Evolutionary conservation across 148 eudicot species (phyloP).

Genomic region (Vaccinium darrowii): DNA sequence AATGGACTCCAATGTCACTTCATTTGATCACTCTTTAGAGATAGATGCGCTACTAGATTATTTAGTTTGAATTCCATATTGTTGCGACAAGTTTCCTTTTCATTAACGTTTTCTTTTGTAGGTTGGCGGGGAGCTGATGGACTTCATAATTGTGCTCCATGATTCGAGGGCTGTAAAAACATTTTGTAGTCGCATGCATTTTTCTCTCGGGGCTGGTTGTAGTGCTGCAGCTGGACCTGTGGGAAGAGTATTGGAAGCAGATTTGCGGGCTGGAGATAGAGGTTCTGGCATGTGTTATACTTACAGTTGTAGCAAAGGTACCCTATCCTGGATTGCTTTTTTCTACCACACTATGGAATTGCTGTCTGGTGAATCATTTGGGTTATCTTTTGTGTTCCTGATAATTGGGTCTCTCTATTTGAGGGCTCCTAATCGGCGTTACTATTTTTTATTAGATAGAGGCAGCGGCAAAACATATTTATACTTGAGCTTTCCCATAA

Average conservation of each 20-base stretch:
- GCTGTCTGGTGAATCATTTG: neutral
- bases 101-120: conserved; percentile 22
- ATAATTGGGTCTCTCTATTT: neutral
- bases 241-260: conserved; percentile 97
- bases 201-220: conserved; percentile 98
- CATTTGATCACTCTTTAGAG: neutral
- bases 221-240: conserved; percentile 99
- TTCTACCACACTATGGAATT: neutral
- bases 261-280: conserved; percentile 92
- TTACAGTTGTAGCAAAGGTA: conserved; percentile 99
- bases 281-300: conserved; percentile 99
- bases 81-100: neutral
- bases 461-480: neutral
- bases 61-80: conserved; percentile 3
- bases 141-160: conserved; percentile 96
- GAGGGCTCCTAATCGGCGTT: neutral
- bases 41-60: neutral
- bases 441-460: neutral
- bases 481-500: neutral
- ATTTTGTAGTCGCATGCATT: conserved; percentile 96
- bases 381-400: neutral
- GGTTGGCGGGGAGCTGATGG: conserved; percentile 96
- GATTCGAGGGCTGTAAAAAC: conserved; percentile 88
- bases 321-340: conserved; percentile 1
- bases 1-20: neutral